A percentile compares a stretch with the other conserved stretches of the same genome.
Evolutionary conservation across 192 early-diverging fungal species (phyloP).

Genomic region (Coemansia aciculifera): DNA sequence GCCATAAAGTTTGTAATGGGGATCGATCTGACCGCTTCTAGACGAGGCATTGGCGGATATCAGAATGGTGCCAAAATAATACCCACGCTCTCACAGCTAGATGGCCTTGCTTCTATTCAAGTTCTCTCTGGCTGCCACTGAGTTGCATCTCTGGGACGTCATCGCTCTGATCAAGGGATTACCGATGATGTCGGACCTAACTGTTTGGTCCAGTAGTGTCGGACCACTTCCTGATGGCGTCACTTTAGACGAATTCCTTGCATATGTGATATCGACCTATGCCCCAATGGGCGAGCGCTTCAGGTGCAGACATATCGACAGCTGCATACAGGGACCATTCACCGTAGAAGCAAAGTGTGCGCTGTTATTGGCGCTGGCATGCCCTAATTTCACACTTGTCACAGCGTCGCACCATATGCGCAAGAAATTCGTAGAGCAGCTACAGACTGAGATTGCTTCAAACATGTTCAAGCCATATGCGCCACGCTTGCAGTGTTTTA

Average conservation of each 20-base stretch:
- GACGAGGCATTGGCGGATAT: not conserved
- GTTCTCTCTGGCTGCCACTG: not conserved
- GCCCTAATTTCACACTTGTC: not conserved
- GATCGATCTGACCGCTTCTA: not conserved
- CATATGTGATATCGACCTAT: not conserved
- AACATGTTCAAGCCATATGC: not conserved
- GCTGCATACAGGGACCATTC: too few relatives aligned
- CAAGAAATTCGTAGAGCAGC: not conserved
- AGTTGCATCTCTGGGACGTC: not conserved
- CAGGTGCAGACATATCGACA: not conserved
- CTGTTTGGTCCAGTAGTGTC: not conserved
- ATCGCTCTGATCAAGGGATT: not conserved
- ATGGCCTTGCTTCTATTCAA: not conserved
- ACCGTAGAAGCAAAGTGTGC: not conserved
- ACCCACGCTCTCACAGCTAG: not conserved
- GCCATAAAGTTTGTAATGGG: not conserved
- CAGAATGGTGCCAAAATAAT: not conserved
- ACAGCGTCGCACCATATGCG: too few relatives aligned
- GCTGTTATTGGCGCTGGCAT: not conserved
- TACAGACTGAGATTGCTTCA: not conserved
- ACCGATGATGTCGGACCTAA: not conserved
- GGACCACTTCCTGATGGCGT: not conserved
- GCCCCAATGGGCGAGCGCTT: not conserved
- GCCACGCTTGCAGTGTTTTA: not conserved
- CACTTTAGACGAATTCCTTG: not conserved